phyloP scores from a whole-genome alignment of 108 stramenopile genomes.

The Parietichytrium sp. region DNA sequence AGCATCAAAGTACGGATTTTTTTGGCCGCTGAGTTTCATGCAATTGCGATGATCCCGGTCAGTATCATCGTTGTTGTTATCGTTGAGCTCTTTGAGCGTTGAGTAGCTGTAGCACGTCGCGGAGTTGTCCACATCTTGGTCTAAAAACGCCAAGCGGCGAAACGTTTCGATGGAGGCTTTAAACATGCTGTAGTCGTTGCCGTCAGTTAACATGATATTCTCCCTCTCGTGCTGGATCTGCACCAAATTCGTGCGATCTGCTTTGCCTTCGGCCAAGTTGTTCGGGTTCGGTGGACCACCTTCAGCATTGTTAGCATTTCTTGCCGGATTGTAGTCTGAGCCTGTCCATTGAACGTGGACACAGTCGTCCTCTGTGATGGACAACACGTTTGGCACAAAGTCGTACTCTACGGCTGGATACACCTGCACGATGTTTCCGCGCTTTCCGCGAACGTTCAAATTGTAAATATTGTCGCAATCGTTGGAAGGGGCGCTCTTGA shows the following conservation, averaged over 20 bases:
- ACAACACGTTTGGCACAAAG: slow-evolving; percentile 51
- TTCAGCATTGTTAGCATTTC: slow-evolving; percentile 55
- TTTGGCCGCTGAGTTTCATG: slow-evolving; percentile 54
- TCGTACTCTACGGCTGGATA: slow-evolving; percentile 59
- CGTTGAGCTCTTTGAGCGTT: slow-evolving; percentile 47
- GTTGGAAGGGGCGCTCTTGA: neutral
- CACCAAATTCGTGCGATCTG: slow-evolving; percentile 53
- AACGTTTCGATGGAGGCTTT: neutral
- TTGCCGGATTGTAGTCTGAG: slow-evolving; percentile 54
- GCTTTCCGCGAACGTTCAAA: slow-evolving; percentile 54
- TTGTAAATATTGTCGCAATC: slow-evolving; percentile 48
- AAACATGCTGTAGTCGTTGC: neutral
- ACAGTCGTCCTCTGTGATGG: slow-evolving; percentile 33
- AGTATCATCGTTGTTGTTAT: slow-evolving; percentile 44
- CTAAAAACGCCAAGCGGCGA: slow-evolving; percentile 42
- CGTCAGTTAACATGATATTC: neutral
- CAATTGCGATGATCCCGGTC: slow-evolving; percentile 57
- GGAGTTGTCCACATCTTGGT: slow-evolving; percentile 44
- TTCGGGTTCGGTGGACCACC: slow-evolving; percentile 58
- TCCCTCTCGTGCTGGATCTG: slow-evolving; percentile 38
- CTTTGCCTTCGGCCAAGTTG: slow-evolving; percentile 46
- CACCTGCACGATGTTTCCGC: slow-evolving; percentile 58
- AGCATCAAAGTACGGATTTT: slow-evolving; percentile 55
- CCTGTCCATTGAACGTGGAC: slow-evolving; percentile 60
- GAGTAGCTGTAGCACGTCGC: slow-evolving; percentile 6